A percentile compares a stretch with the other conserved stretches of the same genome.
Conservation (phyloP, 2,329 filamentous ascomycete genomes). For the Madurella fahalii region DNA sequence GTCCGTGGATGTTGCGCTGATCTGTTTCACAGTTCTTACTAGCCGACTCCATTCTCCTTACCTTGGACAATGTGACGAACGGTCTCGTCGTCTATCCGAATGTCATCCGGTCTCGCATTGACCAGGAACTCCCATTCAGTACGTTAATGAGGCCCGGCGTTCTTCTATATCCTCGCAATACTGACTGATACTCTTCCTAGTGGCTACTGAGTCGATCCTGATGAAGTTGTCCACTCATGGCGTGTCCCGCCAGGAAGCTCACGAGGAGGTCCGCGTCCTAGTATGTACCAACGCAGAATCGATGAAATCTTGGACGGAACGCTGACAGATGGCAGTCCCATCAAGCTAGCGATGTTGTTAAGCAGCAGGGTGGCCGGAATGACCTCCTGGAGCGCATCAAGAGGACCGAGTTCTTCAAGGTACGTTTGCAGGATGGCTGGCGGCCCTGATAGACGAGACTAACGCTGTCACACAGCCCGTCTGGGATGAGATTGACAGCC, state of each 20-base stretch:
- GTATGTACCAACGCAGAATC: constrained; percentile 1
- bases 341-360: constrained; percentile 44
- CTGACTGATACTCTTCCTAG: not conserved
- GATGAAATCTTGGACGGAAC: no score
- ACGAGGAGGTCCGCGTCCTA: constrained; percentile 82
- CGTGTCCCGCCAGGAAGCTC: constrained; percentile 71
- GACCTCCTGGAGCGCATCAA: constrained; percentile 78
- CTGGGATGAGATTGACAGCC: constrained; percentile 60
- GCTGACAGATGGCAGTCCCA: constrained; percentile 31
- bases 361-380: constrained; percentile 63
- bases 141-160: not conserved
- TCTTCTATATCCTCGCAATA: not conserved
- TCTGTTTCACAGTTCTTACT: constrained; percentile 53
- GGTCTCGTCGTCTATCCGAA: constrained; percentile 74
- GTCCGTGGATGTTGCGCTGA: not conserved
- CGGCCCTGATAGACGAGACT: constrained; percentile 19
- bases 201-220: constrained; percentile 56
- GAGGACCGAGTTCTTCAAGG: constrained; percentile 64
- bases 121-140: constrained; percentile 77
- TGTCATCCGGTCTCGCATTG: constrained; percentile 62
- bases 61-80: constrained; percentile 62
- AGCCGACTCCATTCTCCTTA: constrained; percentile 64
- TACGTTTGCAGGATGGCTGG: not conserved
- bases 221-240: constrained; percentile 73
- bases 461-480: constrained; percentile 44